These are phyloP conservation scores for Colletotrichum aenigma DNA, from an alignment of 2,329 filamentous ascomycete species.

Conservation along the genomic window DNA sequence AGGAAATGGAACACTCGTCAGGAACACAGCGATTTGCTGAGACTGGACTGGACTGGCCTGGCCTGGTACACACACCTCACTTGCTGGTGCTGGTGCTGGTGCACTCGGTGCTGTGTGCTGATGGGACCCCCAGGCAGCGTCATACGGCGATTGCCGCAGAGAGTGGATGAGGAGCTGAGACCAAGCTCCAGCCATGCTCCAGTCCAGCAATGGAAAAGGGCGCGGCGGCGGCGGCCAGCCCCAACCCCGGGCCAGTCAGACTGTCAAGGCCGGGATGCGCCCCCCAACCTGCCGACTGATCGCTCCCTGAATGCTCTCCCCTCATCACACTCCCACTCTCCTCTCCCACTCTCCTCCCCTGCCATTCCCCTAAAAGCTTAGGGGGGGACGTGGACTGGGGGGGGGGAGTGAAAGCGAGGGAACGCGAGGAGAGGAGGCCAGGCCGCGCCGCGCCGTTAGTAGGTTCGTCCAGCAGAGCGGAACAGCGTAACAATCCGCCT, in stretches of 20 bases:
- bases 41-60: not conserved
- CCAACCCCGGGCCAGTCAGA: not conserved
- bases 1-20: not conserved
- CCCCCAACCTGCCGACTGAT: not conserved
- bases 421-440: not conserved
- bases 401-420: not conserved
- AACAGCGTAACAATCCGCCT: not conserved
- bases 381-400: not conserved
- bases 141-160: conserved; percentile 17
- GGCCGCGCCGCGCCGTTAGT: not conserved
- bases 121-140: conserved; percentile 9
- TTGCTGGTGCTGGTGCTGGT: not conserved
- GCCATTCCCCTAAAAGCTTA: not conserved
- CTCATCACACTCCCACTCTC: not conserved
- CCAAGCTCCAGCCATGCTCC: not conserved
- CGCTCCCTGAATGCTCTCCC: not conserved
- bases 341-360: not conserved
- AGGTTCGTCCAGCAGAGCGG: not conserved
- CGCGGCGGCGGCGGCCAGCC: not conserved
- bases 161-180: conserved; percentile 19
- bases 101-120: not conserved
- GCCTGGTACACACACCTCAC: not conserved
- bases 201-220: not conserved
- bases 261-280: not conserved
- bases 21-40: not conserved